Conservation (phyloP, 1,284 basidiomycete genomes). For the Ustilago bromivora region DNA sequence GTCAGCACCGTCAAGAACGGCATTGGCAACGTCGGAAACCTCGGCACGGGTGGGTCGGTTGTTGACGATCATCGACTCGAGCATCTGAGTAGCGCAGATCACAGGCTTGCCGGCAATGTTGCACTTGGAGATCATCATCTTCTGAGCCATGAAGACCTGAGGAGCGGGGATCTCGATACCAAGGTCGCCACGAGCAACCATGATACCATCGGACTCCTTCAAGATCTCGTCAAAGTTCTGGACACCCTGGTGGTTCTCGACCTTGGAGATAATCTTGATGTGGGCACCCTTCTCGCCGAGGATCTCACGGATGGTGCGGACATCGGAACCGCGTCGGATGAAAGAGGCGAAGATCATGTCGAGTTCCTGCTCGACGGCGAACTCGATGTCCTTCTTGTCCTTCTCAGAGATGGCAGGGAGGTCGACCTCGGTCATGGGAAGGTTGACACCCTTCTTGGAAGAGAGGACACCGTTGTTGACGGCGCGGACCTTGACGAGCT, state of each 20-base stretch:
- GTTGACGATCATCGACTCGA: constrained; percentile 78
- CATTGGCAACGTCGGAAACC: constrained; percentile 69
- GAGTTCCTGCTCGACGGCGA: constrained; percentile 96
- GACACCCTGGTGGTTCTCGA: constrained; percentile 70
- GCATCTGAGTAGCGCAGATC: constrained; percentile 99
- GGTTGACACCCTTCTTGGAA: constrained; percentile 98
- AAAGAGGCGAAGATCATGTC: constrained; percentile 80
- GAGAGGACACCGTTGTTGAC: constrained; percentile 93
- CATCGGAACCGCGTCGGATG: constrained; percentile 66
- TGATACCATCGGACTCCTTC: constrained; percentile 69
- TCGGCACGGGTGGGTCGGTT: constrained; percentile 70
- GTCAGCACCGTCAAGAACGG: constrained; percentile 69
- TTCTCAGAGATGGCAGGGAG: constrained; percentile 97
- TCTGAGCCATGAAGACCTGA: constrained; percentile 69
- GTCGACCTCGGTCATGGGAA: constrained; percentile 97
- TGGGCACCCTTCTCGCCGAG: constrained; percentile 68
- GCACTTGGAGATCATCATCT: constrained; percentile 70
- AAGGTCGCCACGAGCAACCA: constrained; percentile 69
- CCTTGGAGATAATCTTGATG: constrained; percentile 70
- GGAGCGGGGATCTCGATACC: constrained; percentile 75
- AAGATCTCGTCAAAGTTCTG: constrained; percentile 70
- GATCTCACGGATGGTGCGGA: constrained; percentile 66
- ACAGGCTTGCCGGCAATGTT: constrained; percentile 78
- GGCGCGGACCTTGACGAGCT: constrained; percentile 78
- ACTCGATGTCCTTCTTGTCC: constrained; percentile 86